Evolutionary conservation across 2,329 filamentous ascomycete genomes (phyloP).

Genomic region (Botryotinia convoluta): DNA sequence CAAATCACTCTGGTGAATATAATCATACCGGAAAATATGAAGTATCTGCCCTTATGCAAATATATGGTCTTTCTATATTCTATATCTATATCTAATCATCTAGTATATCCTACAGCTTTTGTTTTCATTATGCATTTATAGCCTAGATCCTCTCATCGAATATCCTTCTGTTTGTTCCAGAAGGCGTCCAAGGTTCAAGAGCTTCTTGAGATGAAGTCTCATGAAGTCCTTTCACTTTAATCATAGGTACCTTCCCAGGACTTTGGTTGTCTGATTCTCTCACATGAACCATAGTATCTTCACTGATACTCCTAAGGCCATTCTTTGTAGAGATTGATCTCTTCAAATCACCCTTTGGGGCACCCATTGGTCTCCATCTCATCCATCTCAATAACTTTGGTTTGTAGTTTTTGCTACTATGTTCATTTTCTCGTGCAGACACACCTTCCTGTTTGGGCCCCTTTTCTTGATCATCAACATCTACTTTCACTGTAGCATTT

Average conservation of each 20-base stretch:
- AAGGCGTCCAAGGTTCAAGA: background rate
- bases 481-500: background rate
- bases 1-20: background rate
- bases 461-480: conserved; percentile 3
- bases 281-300: background rate
- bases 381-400: background rate
- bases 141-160: background rate
- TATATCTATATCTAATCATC: background rate
- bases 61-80: background rate
- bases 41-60: background rate
- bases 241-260: background rate
- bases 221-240: background rate
- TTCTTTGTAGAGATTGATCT: background rate
- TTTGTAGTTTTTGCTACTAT: background rate
- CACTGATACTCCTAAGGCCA: background rate
- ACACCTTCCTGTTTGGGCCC: background rate
- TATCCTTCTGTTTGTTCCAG: background rate
- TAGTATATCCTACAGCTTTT: background rate
- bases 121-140: background rate
- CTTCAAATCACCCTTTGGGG: background rate
- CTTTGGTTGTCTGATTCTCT: background rate
- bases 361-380: background rate
- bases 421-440: background rate
- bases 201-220: background rate
- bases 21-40: background rate